phyloP scores from a whole-genome alignment of 1,139 yeast species.

The Suhomyces panamericanus region DNA sequence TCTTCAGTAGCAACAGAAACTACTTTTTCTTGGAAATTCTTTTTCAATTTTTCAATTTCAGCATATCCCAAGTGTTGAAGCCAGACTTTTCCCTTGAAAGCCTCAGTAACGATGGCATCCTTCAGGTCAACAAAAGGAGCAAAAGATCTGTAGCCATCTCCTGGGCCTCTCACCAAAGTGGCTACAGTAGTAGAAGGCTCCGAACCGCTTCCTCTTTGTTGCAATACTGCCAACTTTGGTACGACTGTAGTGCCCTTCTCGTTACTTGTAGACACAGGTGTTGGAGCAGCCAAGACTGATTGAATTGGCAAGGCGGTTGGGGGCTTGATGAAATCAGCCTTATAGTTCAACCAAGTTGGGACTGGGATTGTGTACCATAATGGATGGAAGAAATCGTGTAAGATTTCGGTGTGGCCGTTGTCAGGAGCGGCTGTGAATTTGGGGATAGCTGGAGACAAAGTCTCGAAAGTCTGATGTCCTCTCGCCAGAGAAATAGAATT shows the following conservation, averaged over 20 bases:
- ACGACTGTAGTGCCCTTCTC: slow-evolving; percentile 9
- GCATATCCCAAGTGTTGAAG: slow-evolving; percentile 67
- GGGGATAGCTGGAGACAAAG: slow-evolving; percentile 47
- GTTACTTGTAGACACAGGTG: slow-evolving; percentile 2
- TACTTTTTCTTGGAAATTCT: slow-evolving; percentile 15
- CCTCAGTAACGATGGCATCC: slow-evolving; percentile 62
- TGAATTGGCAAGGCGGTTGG: slow-evolving; percentile 11
- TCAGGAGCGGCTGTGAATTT: slow-evolving; percentile 63
- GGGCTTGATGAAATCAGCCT: slow-evolving; percentile 22
- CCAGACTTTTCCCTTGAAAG: slow-evolving; percentile 73
- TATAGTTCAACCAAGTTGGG: slow-evolving; percentile 76
- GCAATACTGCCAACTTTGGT: slow-evolving; percentile 18
- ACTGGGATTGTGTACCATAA: slow-evolving; percentile 82
- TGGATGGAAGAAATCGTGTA: slow-evolving; percentile 78
- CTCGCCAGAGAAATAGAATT: slow-evolving; percentile 31
- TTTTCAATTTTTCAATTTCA: slow-evolving; percentile 43
- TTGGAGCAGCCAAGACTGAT: slow-evolving; percentile 6
- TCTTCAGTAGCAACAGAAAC: neutral
- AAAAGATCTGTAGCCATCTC: slow-evolving; percentile 63
- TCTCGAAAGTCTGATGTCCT: slow-evolving; percentile 46
- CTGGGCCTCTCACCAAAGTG: slow-evolving; percentile 17
- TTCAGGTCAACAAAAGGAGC: slow-evolving; percentile 79
- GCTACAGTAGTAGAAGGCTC: slow-evolving; percentile 14
- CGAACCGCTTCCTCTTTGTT: slow-evolving; percentile 13
- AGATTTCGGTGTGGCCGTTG: slow-evolving; percentile 62